These are phyloP conservation scores for Fraxinus floribunda DNA, from an alignment of 305 asterid genomes.

Conservation along the genomic window DNA sequence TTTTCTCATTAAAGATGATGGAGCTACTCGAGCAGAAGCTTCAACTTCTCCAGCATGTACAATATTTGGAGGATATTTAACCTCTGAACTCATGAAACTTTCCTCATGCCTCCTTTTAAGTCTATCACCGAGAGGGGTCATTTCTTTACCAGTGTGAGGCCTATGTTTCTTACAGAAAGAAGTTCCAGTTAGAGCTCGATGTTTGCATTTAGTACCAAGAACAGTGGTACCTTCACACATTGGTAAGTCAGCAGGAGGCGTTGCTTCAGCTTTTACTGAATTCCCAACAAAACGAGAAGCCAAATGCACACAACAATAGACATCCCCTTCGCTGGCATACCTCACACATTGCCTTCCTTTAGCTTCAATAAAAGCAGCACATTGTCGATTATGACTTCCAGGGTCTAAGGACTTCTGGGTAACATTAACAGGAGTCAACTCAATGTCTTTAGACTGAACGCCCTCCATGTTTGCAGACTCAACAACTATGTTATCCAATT, in stretches of 20 bases:
- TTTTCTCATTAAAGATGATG: conserved; percentile 45
- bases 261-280: conserved; percentile 57
- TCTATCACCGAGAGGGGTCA: conserved; percentile 41
- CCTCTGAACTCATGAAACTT: conserved; percentile 30
- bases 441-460: conserved; percentile 42
- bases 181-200: conserved; percentile 75
- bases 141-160: conserved; percentile 55
- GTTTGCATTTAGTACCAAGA: conserved; percentile 95
- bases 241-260: conserved; percentile 51
- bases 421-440: conserved; percentile 51
- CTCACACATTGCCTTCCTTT: conserved; percentile 97
- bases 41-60: conserved; percentile 42
- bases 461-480: conserved; percentile 55
- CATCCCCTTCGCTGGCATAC: conserved; percentile 89
- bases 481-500: conserved; percentile 69
- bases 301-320: conserved; percentile 94
- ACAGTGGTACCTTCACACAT: conserved; percentile 99
- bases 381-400: conserved; percentile 68
- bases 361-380: conserved; percentile 83
- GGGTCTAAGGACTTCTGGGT: conserved; percentile 44
- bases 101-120: conserved; percentile 70
- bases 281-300: conserved; percentile 61
- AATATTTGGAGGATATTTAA: conserved; percentile 36
- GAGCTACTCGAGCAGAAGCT: conserved; percentile 42
- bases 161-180: conserved; percentile 97